Evolutionary conservation across 2,329 filamentous ascomycete genomes (phyloP).

Genomic region (Cercospora sojina): DNA sequence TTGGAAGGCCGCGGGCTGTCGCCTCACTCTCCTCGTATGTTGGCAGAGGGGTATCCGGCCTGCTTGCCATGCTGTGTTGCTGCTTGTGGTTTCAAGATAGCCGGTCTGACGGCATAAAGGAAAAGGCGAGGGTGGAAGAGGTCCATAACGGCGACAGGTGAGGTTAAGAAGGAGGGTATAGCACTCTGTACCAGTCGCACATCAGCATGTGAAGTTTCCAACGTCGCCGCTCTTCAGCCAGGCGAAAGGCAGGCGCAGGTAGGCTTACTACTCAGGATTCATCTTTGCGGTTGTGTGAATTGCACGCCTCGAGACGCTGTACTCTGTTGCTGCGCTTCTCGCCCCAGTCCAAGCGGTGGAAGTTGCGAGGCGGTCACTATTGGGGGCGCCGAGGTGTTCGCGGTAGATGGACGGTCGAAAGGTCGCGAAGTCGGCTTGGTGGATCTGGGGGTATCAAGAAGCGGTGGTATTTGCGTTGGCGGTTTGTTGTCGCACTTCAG

Average conservation of each 20-base stretch:
- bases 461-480: neutral
- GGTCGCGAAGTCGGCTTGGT: neutral
- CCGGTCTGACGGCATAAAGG: neutral
- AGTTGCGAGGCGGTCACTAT: slow-evolving; percentile 7
- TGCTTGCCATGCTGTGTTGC: neutral
- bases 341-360: neutral
- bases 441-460: neutral
- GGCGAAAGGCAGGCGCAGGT: slow-evolving; percentile 33
- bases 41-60: neutral
- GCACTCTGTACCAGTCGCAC: neutral
- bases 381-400: slow-evolving; percentile 10
- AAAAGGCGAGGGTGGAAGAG: neutral
- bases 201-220: slow-evolving; percentile 17
- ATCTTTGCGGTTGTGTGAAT: slow-evolving; percentile 48
- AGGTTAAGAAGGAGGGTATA: neutral
- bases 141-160: neutral
- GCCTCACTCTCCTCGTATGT: slow-evolving; percentile 1
- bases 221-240: slow-evolving; percentile 7
- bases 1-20: neutral
- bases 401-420: neutral
- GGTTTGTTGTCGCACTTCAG: slow-evolving; percentile 7
- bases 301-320: slow-evolving; percentile 1
- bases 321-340: slow-evolving; percentile 4
- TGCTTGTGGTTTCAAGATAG: neutral
- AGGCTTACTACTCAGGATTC: slow-evolving; percentile 85